Evolutionary conservation across 352 stramenopile genomes (phyloP).

Genomic region (Globisporangium abappressorium): DNA sequence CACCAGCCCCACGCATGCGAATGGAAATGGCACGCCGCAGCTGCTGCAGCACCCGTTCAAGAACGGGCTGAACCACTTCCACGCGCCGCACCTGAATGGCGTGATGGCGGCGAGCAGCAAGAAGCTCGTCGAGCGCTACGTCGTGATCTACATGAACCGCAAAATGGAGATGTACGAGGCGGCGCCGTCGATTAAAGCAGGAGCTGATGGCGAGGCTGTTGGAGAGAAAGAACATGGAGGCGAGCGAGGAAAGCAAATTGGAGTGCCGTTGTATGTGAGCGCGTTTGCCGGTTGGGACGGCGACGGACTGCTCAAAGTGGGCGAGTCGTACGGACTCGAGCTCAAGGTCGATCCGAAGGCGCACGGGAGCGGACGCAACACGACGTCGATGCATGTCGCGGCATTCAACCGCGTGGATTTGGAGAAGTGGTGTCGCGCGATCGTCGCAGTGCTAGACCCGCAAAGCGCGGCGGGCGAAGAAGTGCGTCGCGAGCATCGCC

Average conservation of each 20-base stretch:
- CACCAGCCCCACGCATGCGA: background rate
- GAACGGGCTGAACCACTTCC: constrained; percentile 10
- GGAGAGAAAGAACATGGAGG: constrained; percentile 13
- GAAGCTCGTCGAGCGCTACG: constrained; percentile 47
- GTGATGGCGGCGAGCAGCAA: background rate
- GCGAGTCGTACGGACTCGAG: constrained; percentile 74
- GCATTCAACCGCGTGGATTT: constrained; percentile 81
- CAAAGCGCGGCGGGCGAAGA: constrained; percentile 57
- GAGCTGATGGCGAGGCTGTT: background rate
- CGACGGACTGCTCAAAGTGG: constrained; percentile 56
- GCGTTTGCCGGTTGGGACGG: constrained; percentile 82
- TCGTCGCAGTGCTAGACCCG: constrained; percentile 70
- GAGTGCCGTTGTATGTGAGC: constrained; percentile 44
- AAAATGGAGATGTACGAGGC: constrained; percentile 75
- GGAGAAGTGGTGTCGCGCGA: constrained; percentile 77
- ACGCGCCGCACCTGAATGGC: constrained; percentile 1
- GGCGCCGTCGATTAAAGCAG: background rate
- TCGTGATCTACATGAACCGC: constrained; percentile 75
- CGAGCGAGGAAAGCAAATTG: constrained; percentile 22
- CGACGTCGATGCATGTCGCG: constrained; percentile 54
- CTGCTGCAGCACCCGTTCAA: constrained; percentile 8
- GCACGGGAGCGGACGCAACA: constrained; percentile 18
- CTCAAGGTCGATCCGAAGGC: constrained; percentile 65
- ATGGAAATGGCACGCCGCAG: background rate
- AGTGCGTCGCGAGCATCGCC: constrained; percentile 49